Evolutionary conservation across 2,329 filamentous ascomycete species (phyloP), one percentile per base, ranked within the genome.

Genomic region (Colletotrichum sp.): DNA sequence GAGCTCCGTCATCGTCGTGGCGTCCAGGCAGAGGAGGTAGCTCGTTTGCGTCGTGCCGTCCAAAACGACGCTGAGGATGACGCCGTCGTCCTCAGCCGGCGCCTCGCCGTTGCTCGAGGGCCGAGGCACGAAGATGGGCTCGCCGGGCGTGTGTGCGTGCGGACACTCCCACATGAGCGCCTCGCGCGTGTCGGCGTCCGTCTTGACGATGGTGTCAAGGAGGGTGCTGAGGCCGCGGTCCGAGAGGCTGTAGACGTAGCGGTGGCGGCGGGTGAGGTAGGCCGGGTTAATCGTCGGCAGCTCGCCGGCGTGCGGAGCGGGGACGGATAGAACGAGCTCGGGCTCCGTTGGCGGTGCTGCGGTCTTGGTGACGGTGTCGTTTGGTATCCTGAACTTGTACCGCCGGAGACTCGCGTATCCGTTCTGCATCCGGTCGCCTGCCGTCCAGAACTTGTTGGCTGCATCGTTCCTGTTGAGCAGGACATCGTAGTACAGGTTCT

Each of bases 401-500:
- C 90, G 85, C 14, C 83, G 82, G 7, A 92, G 82, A 16, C 82
- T 82, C 4, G 83, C 82, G 32, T 84, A 83, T 6, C 81, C 79
- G 12, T 82, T 85, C 24, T 85, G 82, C 65, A 83, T 81, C 4
- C 83, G 83, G 3, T 84, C 83, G 13, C 86, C 82, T 16, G 87
- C 83, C n/a, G 83, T 80, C 83, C 85, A 87, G 75, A 86, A 88
- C 24, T 83, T 85, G 74, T 82, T 81, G 2, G 87, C 85, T 1
- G 87, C 88, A 8, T 84, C 85, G 34, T 91, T 81, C 3, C 87
- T 87, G 68, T 91, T 88, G 16, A 93, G 84, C 4, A 96, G 81
- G 52, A 94, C 90, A 66, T 94, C 90, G 82, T 95, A 93, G 84
- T 95, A 95, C 76, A 95, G 90, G 9, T 86, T 86, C 32, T 91